A percentile compares a stretch with the other conserved stretches of the same genome.
phyloP scores from a whole-genome alignment of 305 asterid species.

The Fraxinus latifolia region DNA sequence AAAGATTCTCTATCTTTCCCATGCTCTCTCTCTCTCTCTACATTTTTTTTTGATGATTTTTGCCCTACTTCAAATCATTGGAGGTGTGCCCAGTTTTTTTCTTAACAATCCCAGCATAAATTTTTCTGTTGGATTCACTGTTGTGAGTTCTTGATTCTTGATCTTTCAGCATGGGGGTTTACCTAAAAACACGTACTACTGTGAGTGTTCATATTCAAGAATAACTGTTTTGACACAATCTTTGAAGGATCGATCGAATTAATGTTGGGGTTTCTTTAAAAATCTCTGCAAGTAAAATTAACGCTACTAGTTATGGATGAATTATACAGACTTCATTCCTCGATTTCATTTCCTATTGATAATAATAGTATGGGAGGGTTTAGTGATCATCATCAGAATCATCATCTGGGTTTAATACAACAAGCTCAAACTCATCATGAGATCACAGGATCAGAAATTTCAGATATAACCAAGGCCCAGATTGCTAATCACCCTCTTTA shows the following conservation, averaged over 20 bases:
- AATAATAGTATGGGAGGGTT: slow-evolving; percentile 5
- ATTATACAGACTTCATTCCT: slow-evolving; percentile 47
- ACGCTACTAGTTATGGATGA: slow-evolving; percentile 42
- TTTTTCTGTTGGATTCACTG: neutral
- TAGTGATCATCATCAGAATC: slow-evolving; percentile 11
- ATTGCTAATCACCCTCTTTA: slow-evolving; percentile 81
- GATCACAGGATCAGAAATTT: slow-evolving; percentile 31
- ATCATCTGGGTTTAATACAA: neutral
- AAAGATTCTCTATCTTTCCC: neutral
- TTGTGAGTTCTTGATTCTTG: neutral
- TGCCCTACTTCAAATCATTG: neutral
- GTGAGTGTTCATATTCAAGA: neutral
- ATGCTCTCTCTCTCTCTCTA: neutral
- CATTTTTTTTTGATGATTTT: neutral
- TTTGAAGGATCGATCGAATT: neutral
- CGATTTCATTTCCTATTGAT: slow-evolving; percentile 29
- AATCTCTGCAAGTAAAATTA: slow-evolving; percentile 13
- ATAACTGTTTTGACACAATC: neutral
- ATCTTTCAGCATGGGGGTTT: neutral
- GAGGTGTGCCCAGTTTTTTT: neutral
- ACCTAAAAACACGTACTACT: neutral
- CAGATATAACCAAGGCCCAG: slow-evolving; percentile 63
- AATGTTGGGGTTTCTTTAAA: neutral
- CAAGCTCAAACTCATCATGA: slow-evolving; percentile 5
- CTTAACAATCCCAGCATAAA: neutral